Evolutionary conservation across 1,284 basidiomycete species (phyloP).

Genomic region (Ustanciosporium gigantosporum): DNA sequence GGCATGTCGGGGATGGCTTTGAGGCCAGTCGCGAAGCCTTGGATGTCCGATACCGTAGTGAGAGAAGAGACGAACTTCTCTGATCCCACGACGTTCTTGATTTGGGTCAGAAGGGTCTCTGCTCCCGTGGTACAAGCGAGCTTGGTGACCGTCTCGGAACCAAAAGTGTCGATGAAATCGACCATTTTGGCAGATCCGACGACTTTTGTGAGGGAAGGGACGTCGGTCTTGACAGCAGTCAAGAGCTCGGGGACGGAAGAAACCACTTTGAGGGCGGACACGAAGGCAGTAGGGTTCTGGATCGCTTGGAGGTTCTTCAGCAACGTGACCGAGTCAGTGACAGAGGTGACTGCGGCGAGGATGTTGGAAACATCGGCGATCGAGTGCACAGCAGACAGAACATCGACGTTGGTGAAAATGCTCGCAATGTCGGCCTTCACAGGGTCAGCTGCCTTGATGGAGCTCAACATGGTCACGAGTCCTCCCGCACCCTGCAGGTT

Average conservation of each 20-base stretch:
- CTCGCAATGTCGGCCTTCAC: conserved; percentile 4
- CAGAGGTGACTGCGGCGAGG: conserved; percentile 1
- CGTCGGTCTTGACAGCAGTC: conserved; percentile 6
- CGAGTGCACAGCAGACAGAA: conserved; percentile 8
- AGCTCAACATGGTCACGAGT: conserved; percentile 1
- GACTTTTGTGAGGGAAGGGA: background rate
- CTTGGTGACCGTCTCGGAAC: background rate
- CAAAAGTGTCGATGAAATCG: background rate
- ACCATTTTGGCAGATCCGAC: background rate
- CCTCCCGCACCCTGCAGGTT: conserved; percentile 3
- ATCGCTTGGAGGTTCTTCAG: conserved; percentile 6
- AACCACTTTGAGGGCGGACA: conserved; percentile 10
- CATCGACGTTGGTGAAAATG: conserved; percentile 5
- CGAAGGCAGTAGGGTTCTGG: conserved; percentile 7
- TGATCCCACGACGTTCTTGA: background rate
- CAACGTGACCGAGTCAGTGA: conserved; percentile 5
- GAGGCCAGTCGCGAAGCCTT: background rate
- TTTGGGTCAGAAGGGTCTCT: background rate
- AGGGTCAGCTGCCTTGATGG: conserved; percentile 5
- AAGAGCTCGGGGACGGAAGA: conserved; percentile 6
- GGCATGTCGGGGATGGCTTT: background rate
- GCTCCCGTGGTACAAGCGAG: background rate
- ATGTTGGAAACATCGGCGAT: conserved; percentile 6
- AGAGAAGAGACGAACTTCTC: background rate
- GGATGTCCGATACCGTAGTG: background rate